Evolutionary conservation across 108 stramenopile species (phyloP), one percentile per base, ranked within the genome.

Genomic region (Seminavis robusta): DNA sequence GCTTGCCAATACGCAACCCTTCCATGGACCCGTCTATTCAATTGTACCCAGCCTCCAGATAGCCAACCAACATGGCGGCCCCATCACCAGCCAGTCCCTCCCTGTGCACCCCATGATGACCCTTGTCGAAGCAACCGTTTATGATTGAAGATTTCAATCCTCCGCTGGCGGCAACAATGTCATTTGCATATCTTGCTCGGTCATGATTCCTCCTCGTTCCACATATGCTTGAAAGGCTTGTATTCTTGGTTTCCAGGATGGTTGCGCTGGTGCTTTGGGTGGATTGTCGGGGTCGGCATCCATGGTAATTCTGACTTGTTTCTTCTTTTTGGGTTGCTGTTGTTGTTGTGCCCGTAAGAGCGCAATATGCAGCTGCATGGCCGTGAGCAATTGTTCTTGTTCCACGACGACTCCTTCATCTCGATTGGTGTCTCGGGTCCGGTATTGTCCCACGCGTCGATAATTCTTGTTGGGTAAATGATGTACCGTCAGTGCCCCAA

Each of bases 381-480:
- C 90, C 20, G 63, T 76, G 30, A 88, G 63, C 36, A 92, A 65
- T 41, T 75, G 52, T 13, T 79, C 49, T 15, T 52, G 55, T 55
- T 81, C 68, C 43, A 92, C 81, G 25, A 61, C 51, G 33, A 86
- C 90, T 1, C 71, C 79, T n/a, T 84, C 86, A 67, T 86, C 78
- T 69, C 77, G 71, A 33, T 70, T 63, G n/a, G n/a, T n/a, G n/a
- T n/a, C n/a, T n/a, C n/a, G n/a, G n/a, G n/a, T n/a, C 15, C 63
- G 62, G 56, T 51, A 66, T 30, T 77, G 65, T 55, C 90, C 90
- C 3, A 92, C 84, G 21, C 90, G 67, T 27, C 90, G 76, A 61
- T 92, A 92, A 69, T 92, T 92, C 48, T 92, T 92, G 62, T 92
- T 92, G 34, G 90, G 90, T 20, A 92, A 56, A 67, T 92, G 90